A percentile compares a stretch with the other conserved stretches of the same genome.
phyloP scores from a whole-genome alignment of 1,139 yeast genomes.

The Blastobotrys indianensis region DNA sequence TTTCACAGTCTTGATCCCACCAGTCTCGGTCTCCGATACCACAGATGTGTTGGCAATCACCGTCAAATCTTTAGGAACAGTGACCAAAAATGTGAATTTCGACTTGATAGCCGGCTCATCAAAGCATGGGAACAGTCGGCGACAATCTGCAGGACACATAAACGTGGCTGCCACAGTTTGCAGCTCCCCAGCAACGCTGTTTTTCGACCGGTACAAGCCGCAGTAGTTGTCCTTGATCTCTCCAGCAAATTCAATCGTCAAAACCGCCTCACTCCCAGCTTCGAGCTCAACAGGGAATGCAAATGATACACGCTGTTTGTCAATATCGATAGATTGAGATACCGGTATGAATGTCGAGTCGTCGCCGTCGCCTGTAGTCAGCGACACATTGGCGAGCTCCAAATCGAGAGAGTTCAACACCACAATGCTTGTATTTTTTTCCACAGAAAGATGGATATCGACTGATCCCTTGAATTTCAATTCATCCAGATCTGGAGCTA shows the following conservation, averaged over 20 bases:
- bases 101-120: slow-evolving; percentile 87
- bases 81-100: slow-evolving; percentile 60
- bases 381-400: slow-evolving; percentile 41
- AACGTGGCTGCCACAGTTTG: slow-evolving; percentile 68
- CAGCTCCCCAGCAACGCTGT: slow-evolving; percentile 51
- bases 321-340: slow-evolving; percentile 39
- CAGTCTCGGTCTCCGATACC: slow-evolving; percentile 30
- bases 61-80: slow-evolving; percentile 51
- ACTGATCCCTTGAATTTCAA: slow-evolving; percentile 67
- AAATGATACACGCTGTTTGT: slow-evolving; percentile 60
- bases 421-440: slow-evolving; percentile 46
- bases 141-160: slow-evolving; percentile 79
- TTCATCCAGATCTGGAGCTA: slow-evolving; percentile 66
- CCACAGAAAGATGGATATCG: slow-evolving; percentile 56
- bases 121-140: slow-evolving; percentile 84
- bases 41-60: slow-evolving; percentile 76
- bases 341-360: slow-evolving; percentile 4
- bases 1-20: slow-evolving; percentile 31
- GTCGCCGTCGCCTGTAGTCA: slow-evolving; percentile 2
- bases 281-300: slow-evolving; percentile 45
- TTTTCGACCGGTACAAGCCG: slow-evolving; percentile 74
- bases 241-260: slow-evolving; percentile 60
- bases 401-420: slow-evolving; percentile 60
- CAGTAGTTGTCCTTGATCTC: slow-evolving; percentile 69
- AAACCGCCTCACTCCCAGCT: slow-evolving; percentile 39